phyloP scores from a whole-genome alignment of 108 stramenopile species.

The Nitzschia sp. region DNA sequence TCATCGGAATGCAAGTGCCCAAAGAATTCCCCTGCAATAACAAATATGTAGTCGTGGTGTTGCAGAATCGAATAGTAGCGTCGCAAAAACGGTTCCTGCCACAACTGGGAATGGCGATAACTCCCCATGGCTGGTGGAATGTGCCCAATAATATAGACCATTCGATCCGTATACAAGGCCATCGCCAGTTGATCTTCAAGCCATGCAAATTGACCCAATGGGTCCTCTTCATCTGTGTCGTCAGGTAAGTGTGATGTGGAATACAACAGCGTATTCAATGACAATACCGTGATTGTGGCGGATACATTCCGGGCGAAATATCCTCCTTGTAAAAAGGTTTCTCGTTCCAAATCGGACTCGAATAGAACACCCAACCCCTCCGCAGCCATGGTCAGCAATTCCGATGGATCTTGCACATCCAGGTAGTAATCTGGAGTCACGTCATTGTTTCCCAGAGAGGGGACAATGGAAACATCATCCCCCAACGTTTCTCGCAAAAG shows the following conservation, averaged over 20 bases:
- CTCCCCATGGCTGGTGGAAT: conserved; percentile 66
- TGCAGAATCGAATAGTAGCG: conserved; percentile 42
- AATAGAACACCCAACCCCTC: conserved; percentile 26
- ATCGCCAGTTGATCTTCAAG: conserved; percentile 38
- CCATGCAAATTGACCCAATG: conserved; percentile 67
- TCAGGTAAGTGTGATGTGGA: conserved; percentile 38
- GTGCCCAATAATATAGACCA: conserved; percentile 58
- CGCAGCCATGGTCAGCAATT: conserved; percentile 18
- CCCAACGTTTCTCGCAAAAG: conserved; percentile 7
- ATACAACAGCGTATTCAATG: conserved; percentile 68
- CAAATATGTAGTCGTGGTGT: background rate
- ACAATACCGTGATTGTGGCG: conserved; percentile 43
- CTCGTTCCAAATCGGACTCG: conserved; percentile 17
- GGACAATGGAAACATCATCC: conserved; percentile 31
- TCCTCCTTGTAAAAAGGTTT: conserved; percentile 55
- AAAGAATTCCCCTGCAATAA: conserved; percentile 58
- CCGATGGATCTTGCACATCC: conserved; percentile 29
- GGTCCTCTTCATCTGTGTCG: conserved; percentile 45
- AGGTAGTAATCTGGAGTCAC: conserved; percentile 72
- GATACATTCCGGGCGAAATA: conserved; percentile 53
- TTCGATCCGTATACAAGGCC: conserved; percentile 5
- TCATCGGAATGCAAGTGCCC: conserved; percentile 79
- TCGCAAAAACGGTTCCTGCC: conserved; percentile 53
- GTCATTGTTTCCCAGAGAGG: conserved; percentile 75
- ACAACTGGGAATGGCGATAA: conserved; percentile 57